These are phyloP conservation scores for Fusarium oxysporum DNA, from an alignment of 2,329 filamentous ascomycete species.

Conservation along the genomic window DNA sequence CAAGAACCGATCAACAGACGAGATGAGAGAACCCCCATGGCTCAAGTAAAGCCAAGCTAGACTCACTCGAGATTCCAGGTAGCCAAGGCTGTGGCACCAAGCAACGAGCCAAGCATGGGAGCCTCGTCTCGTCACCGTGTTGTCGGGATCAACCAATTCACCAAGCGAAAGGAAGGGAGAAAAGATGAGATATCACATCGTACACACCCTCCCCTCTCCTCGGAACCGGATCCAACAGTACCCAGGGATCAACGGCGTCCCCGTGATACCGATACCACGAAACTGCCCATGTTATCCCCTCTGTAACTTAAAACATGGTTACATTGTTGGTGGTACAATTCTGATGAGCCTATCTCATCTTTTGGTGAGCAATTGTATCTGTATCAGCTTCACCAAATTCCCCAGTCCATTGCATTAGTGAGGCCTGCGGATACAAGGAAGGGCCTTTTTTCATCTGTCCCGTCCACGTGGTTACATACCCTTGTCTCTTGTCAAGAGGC, in stretches of 20 bases:
- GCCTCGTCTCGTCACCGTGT: conserved; percentile 37
- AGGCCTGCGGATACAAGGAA: neutral
- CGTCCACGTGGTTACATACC: conserved; percentile 26
- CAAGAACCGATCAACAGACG: conserved; percentile 10
- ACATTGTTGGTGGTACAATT: conserved; percentile 10
- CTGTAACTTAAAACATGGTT: conserved; percentile 1
- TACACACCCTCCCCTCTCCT: conserved; percentile 5
- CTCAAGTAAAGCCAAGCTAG: neutral
- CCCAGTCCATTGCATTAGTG: neutral
- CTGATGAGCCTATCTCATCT: neutral
- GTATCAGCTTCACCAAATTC: neutral
- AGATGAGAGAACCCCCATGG: conserved; percentile 21
- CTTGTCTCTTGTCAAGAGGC: conserved; percentile 25
- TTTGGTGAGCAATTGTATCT: neutral
- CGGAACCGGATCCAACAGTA: conserved; percentile 11
- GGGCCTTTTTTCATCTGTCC: neutral
- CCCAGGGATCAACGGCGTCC: conserved; percentile 11
- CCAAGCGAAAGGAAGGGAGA: conserved; percentile 22
- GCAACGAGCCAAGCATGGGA: conserved; percentile 20
- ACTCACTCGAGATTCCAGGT: neutral
- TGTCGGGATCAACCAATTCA: conserved; percentile 22
- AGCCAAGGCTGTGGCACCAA: neutral
- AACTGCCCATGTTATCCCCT: conserved; percentile 21
- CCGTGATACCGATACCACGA: conserved; percentile 19
- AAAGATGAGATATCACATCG: conserved; percentile 11